Evolutionary conservation across 768 basidiomycete species (phyloP).

Genomic region (Mycena polygramma): DNA sequence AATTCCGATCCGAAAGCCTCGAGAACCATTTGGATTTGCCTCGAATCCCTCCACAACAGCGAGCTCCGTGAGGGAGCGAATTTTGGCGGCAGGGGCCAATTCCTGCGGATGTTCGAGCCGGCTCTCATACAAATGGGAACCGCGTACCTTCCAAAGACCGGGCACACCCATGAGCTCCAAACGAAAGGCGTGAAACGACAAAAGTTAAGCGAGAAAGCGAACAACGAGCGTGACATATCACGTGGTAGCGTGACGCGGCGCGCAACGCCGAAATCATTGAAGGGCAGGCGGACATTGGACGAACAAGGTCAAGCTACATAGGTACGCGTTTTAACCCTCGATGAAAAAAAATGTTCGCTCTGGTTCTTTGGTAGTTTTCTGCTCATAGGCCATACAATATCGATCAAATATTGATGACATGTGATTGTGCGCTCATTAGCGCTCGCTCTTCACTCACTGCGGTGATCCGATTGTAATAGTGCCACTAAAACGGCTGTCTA

Average conservation of each 20-base stretch:
- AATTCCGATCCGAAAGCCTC: conserved; percentile 88
- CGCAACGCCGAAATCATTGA: neutral
- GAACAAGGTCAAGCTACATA: too few species aligned
- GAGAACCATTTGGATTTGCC: conserved; percentile 69
- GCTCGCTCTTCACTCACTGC: too few species aligned
- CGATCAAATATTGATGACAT: neutral
- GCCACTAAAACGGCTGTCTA: too few species aligned
- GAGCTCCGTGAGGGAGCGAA: conserved; percentile 82
- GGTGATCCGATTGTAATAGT: too few species aligned
- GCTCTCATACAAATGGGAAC: neutral
- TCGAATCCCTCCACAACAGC: conserved; percentile 83
- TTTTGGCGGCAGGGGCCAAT: conserved; percentile 68
- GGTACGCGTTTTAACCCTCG: too few species aligned
- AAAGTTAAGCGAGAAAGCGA: too few species aligned
- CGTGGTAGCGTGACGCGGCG: neutral
- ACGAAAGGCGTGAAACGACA: neutral
- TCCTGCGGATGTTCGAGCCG: conserved; percentile 3
- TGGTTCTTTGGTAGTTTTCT: too few species aligned
- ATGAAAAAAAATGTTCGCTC: too few species aligned
- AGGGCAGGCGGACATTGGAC: too few species aligned
- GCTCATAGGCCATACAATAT: too few species aligned
- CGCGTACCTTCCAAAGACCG: conserved; percentile 36
- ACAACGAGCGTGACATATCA: neutral
- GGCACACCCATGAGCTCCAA: conserved; percentile 32
- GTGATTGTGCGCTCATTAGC: neutral